Conservation (phyloP, 2,329 filamentous ascomycete genomes). For the Penicillium sp. region DNA sequence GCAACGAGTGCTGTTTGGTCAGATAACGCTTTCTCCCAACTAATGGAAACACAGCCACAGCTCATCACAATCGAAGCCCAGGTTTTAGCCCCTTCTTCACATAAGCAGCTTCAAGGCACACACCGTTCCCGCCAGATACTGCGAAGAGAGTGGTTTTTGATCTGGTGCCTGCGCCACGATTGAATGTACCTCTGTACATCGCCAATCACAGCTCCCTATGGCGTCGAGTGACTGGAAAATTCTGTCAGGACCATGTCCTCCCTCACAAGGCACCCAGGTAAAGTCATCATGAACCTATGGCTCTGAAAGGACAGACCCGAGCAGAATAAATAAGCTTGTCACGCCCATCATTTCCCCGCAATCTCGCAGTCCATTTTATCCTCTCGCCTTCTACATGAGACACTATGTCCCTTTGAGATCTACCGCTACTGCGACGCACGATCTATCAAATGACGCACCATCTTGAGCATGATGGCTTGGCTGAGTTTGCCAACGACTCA, state of each 20-base stretch:
- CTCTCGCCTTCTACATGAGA: not conserved
- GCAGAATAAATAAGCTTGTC: conserved; percentile 3
- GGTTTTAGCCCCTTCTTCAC: not conserved
- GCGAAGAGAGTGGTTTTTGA: not conserved
- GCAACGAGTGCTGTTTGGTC: not conserved
- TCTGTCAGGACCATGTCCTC: not conserved
- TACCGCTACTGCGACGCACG: not conserved
- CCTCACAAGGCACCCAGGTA: conserved; percentile 4
- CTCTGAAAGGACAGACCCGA: not conserved
- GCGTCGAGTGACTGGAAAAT: not conserved
- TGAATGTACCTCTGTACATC: not conserved
- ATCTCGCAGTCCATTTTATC: not conserved
- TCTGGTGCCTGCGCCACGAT: conserved; percentile 3
- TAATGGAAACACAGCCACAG: conserved; percentile 7
- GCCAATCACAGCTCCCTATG: conserved; percentile 2
- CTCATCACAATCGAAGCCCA: not conserved
- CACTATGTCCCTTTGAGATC: not conserved
- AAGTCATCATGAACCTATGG: not conserved
- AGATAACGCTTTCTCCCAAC: not conserved
- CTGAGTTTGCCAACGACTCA: not conserved
- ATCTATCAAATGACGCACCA: not conserved
- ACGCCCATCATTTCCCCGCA: not conserved
- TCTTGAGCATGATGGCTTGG: not conserved
- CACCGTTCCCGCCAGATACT: not conserved
- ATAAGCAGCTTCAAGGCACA: not conserved